These are phyloP conservation scores for Tetrahymena borealis DNA, from an alignment of 73 alveolate genomes.

Conservation along the genomic window DNA sequence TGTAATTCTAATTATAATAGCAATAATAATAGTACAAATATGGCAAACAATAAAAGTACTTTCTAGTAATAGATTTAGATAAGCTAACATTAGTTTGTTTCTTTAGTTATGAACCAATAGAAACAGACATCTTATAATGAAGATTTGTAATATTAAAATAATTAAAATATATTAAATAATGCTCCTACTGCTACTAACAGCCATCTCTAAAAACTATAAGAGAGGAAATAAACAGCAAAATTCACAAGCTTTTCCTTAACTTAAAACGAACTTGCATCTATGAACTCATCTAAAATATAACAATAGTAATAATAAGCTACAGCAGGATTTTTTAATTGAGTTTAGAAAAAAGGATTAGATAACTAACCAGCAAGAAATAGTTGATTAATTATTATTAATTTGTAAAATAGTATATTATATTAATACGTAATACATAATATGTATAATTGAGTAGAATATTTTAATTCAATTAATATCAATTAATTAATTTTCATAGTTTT, in stretches of 20 bases:
- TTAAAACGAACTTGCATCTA: not conserved
- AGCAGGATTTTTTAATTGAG: too few relatives aligned
- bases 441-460: too few relatives aligned
- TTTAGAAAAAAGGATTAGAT: too few relatives aligned
- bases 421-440: too few relatives aligned
- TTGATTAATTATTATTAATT: too few relatives aligned
- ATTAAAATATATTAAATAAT: not conserved
- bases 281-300: not conserved
- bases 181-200: not conserved
- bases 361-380: too few relatives aligned
- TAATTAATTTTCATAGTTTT: too few relatives aligned
- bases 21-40: not conserved
- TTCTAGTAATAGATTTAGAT: not conserved
- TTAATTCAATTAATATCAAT: too few relatives aligned
- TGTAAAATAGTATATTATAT: too few relatives aligned
- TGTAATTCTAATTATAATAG: not conserved
- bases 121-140: not conserved
- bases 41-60: not conserved
- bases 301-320: not conserved
- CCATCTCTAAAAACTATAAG: not conserved
- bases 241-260: not conserved
- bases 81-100: not conserved
- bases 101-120: not conserved
- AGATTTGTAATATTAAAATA: not conserved
- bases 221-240: not conserved